These are phyloP conservation scores for Chenopodium quinoa DNA, from an alignment of 148 eudicot genomes.

Conservation along the genomic window DNA sequence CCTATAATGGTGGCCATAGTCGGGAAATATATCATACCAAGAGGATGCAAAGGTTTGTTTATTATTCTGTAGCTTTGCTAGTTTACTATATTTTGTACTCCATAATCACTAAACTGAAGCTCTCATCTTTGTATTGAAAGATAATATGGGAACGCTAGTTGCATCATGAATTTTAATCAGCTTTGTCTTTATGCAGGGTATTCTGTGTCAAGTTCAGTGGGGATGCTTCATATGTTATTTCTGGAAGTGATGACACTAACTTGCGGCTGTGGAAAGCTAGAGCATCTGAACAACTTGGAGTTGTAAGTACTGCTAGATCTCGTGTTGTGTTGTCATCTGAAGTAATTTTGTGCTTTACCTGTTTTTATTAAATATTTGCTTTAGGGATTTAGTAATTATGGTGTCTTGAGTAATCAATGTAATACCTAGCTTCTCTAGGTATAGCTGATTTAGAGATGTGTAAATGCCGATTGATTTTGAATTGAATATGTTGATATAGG, in stretches of 20 bases:
- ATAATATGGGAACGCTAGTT: neutral
- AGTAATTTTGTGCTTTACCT: neutral
- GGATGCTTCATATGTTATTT: slow-evolving; percentile 80
- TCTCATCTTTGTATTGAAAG: neutral
- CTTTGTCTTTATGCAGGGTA: slow-evolving; percentile 30
- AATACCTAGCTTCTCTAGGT: neutral
- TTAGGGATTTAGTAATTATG: neutral
- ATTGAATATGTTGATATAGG: neutral
- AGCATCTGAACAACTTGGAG: slow-evolving; percentile 97
- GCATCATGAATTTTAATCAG: neutral
- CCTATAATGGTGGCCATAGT: slow-evolving; percentile 89
- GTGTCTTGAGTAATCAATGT: neutral
- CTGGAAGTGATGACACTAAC: slow-evolving; percentile 96
- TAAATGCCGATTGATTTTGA: neutral
- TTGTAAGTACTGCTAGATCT: slow-evolving; percentile 50
- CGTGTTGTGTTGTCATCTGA: neutral
- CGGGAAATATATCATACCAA: slow-evolving; percentile 95
- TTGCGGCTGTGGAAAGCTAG: slow-evolving; percentile 97
- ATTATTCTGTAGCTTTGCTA: neutral
- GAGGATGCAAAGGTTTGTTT: slow-evolving; percentile 92
- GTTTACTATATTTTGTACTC: neutral
- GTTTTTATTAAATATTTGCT: neutral
- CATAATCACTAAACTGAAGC: neutral
- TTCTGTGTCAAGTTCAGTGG: slow-evolving; percentile 81
- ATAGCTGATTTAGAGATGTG: neutral